Percentiles rank a stretch among this genome's conserved stretches.
Conservation (phyloP, 2,329 filamentous ascomycete genomes). For the Alternaria infectoria region DNA sequence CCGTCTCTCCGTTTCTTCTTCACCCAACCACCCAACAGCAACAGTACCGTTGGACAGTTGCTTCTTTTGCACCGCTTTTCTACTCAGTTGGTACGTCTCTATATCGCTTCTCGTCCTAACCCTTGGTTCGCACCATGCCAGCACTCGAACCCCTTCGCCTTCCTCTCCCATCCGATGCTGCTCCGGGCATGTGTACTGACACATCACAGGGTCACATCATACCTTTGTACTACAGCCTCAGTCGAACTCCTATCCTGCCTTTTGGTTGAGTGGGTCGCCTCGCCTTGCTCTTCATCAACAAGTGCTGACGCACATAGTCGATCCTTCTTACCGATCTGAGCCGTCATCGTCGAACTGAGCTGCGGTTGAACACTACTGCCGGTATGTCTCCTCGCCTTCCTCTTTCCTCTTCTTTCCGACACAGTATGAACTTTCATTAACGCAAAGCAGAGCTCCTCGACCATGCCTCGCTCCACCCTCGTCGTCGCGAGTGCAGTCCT, state of each 20-base stretch:
- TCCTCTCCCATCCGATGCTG: not conserved
- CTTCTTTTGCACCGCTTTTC: not conserved
- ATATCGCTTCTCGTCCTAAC: not conserved
- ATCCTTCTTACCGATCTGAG: not conserved
- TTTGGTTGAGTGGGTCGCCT: not conserved
- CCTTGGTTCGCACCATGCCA: not conserved
- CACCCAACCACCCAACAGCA: constrained; percentile 1
- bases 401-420: no score
- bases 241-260: not conserved
- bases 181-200: not conserved
- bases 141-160: not conserved
- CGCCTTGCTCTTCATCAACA: not conserved
- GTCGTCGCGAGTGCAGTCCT: constrained; percentile 21
- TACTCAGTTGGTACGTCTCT: not conserved
- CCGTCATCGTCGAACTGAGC: not conserved
- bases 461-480: constrained; percentile 17
- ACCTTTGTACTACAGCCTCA: not conserved
- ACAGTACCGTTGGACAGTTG: not conserved
- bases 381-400: not conserved
- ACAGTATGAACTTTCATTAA: not conserved
- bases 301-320: not conserved
- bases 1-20: constrained; percentile 17
- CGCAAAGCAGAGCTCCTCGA: not conserved
- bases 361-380: not conserved
- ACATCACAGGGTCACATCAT: not conserved